phyloP scores from a whole-genome alignment of 1,284 basidiomycete genomes.

The Papiliotrema terrestris region DNA sequence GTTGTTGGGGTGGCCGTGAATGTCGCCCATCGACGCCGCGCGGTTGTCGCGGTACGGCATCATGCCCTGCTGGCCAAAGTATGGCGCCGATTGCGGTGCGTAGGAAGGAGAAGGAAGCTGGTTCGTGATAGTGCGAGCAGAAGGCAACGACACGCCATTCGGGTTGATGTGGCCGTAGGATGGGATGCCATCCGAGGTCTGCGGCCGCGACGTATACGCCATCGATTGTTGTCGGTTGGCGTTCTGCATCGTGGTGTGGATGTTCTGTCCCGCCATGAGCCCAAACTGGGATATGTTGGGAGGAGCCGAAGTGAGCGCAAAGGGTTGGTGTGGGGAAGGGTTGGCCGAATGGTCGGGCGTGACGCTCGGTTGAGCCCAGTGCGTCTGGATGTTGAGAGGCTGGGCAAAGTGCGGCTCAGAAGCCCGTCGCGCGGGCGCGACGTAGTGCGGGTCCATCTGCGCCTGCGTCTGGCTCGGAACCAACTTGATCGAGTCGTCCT shows the following conservation, averaged over 20 bases:
- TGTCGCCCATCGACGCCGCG: constrained; percentile 12
- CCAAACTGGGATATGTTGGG: constrained; percentile 13
- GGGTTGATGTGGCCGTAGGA: constrained; percentile 21
- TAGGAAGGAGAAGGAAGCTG: constrained; percentile 11
- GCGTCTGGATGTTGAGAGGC: constrained; percentile 6
- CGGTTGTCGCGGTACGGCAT: constrained; percentile 25
- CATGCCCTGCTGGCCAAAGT: background rate
- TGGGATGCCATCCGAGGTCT: constrained; percentile 42
- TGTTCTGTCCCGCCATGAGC: constrained; percentile 1
- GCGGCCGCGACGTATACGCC: constrained; percentile 24
- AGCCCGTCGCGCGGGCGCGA: constrained; percentile 20
- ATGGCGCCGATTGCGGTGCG: constrained; percentile 2
- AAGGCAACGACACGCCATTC: constrained; percentile 25
- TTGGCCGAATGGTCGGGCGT: background rate
- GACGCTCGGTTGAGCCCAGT: background rate
- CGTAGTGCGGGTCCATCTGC: constrained; percentile 25
- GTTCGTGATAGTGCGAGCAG: constrained; percentile 31
- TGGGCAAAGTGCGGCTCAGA: constrained; percentile 26
- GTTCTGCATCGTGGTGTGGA: constrained; percentile 5
- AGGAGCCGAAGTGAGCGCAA: constrained; percentile 15
- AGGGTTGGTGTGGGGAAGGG: background rate
- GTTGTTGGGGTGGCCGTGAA: background rate
- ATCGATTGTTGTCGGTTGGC: constrained; percentile 6
- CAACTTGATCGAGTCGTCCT: constrained; percentile 7
- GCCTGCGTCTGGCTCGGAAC: constrained; percentile 2